Evolutionary conservation across 805 yeast species (phyloP).

Genomic region (Wickerhamiella siamensis): DNA sequence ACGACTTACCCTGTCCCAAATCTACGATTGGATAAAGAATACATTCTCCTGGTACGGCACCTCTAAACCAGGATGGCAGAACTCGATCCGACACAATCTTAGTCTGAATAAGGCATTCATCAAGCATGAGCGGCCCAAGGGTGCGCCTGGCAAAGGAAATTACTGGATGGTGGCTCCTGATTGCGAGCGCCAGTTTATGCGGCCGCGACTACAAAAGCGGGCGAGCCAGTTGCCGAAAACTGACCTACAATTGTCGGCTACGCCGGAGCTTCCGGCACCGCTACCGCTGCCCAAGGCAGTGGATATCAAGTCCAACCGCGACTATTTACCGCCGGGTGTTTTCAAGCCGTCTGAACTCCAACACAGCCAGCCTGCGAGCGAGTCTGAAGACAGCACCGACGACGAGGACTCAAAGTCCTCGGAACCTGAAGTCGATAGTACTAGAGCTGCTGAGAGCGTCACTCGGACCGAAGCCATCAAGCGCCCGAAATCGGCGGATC

Average conservation of each 20-base stretch:
- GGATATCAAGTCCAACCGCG: neutral
- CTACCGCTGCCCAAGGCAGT: no score
- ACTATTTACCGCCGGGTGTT: neutral
- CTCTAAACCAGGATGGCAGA: conserved; percentile 93
- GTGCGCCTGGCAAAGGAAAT: conserved; percentile 48
- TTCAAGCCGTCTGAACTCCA: neutral
- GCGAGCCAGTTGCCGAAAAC: neutral
- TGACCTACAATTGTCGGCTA: neutral
- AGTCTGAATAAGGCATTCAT: conserved; percentile 86
- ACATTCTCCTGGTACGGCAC: conserved; percentile 71
- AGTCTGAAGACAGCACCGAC: neutral
- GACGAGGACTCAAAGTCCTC: neutral
- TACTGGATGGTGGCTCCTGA: conserved; percentile 88
- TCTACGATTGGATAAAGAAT: conserved; percentile 81
- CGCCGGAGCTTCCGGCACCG: neutral
- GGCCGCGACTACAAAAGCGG: conserved; percentile 23
- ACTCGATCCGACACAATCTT: conserved; percentile 86
- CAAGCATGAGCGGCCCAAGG: conserved; percentile 75
- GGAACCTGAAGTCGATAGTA: no score
- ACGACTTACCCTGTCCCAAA: conserved; percentile 65
- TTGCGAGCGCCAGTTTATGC: conserved; percentile 64
- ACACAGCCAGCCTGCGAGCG: neutral
- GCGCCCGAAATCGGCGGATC: neutral
- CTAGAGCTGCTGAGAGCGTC: no score
- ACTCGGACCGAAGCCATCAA: neutral